These are phyloP conservation scores for Phyllosticta capitalensis DNA, from an alignment of 2,329 filamentous ascomycete genomes.

Conservation along the genomic window DNA sequence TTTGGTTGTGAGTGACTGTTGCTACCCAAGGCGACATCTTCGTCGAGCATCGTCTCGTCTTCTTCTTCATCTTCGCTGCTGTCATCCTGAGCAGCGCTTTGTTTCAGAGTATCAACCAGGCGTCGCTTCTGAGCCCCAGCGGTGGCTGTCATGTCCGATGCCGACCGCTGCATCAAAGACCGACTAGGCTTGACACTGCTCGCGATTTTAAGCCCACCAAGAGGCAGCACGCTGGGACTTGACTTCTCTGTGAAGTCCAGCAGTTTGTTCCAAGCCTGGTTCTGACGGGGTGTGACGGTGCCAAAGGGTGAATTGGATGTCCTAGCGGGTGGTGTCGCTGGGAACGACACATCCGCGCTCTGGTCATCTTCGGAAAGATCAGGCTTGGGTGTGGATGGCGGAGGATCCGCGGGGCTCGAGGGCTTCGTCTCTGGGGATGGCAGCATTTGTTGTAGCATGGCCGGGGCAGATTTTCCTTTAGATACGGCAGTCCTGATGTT, in stretches of 20 bases:
- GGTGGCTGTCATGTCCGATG: conserved; percentile 2
- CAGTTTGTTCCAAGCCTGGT: conserved; percentile 24
- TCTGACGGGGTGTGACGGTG: conserved; percentile 28
- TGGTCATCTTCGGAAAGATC: not conserved
- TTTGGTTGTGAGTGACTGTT: not conserved
- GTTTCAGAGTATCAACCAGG: conserved; percentile 18
- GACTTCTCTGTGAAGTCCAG: conserved; percentile 19
- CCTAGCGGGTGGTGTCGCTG: conserved; percentile 4
- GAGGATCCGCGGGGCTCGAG: conserved; percentile 1
- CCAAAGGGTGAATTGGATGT: conserved; percentile 15
- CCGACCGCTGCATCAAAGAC: conserved; percentile 2
- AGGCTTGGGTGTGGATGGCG: not conserved
- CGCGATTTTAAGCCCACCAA: conserved; percentile 23
- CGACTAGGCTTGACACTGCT: conserved; percentile 9
- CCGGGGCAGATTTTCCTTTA: conserved; percentile 6
- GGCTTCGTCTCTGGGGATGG: conserved; percentile 15
- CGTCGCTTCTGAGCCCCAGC: conserved; percentile 1
- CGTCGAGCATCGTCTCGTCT: conserved; percentile 6
- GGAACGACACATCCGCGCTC: not conserved
- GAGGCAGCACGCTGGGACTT: conserved; percentile 23
- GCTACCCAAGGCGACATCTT: not conserved
- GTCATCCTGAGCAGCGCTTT: not conserved
- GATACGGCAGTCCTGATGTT: not conserved
- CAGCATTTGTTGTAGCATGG: conserved; percentile 22
- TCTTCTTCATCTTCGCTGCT: conserved; percentile 13